Evolutionary conservation across 2,329 filamentous ascomycete genomes (phyloP), one percentile per base, ranked within the genome.

Genomic region (Fusarium transvaalense): DNA sequence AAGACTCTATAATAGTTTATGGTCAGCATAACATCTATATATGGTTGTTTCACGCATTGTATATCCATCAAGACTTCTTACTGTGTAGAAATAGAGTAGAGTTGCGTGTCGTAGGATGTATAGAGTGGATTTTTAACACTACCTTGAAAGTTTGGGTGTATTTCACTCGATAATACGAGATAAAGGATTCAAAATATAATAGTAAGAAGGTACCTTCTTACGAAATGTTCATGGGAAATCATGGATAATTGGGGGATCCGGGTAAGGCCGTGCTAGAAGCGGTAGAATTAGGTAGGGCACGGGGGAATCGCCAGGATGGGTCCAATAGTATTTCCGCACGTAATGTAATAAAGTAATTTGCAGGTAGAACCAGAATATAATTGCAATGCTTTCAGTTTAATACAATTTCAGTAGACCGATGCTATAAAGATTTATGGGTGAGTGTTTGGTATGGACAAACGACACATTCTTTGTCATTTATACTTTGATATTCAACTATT

Each of bases 371-470:
- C 3, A 6, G 38, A 65, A 12, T 12, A 19, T 5, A 3, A 15
- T 14, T 5, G 21, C 2, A 15, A 50, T 31, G 6, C 4, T 37
- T 10, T 2, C 14, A 17, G 1, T 14, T 10, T 23, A 45, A 1
- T 23, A 5, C 3, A 2, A 38, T 6, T 14, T n/a, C 15, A 25
- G 14, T 27, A n/a, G 9, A 8, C 2, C 6, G 6, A 21, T 4
- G 8, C 10, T 43, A 10, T 10, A 32, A 48, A 39, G n/a, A 61
- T 27, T n/a, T 29, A 19, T 50, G 14, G 42, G 21, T 5, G 37
- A 55, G 47, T 66, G 47, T 66, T 66, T 66, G 61, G 8, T 32
- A 25, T 23, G 43, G 45, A 45, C 43, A 66, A 42, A 45, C 25
- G 6, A 34, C 7, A 31, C 23, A 25, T 25, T 19, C 19, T 27